These are phyloP conservation scores for Xerocomellus dryophilus DNA, from an alignment of 768 basidiomycete species.

Conservation along the genomic window DNA sequence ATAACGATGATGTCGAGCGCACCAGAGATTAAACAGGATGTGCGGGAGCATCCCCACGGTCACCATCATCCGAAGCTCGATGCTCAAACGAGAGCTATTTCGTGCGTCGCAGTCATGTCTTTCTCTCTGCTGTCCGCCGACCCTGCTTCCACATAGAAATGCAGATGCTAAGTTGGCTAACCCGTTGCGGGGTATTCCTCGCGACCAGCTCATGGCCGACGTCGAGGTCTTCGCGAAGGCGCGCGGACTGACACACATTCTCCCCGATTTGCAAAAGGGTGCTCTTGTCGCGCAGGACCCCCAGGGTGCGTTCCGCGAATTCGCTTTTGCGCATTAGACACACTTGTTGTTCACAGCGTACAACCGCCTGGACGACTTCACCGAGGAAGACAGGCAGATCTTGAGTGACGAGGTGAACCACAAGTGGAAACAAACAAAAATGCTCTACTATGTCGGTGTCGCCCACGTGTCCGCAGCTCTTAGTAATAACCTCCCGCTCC, in stretches of 20 bases:
- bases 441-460: constrained; percentile 40
- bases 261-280: constrained; percentile 56
- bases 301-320: constrained; percentile 34
- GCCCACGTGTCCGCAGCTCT: not conserved
- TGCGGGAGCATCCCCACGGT: not conserved
- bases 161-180: constrained; percentile 49
- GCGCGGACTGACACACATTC: constrained; percentile 39
- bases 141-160: constrained; percentile 21
- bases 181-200: constrained; percentile 57
- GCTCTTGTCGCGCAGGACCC: constrained; percentile 75
- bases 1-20: constrained; percentile 14
- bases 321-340: constrained; percentile 38
- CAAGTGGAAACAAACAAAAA: constrained; percentile 47
- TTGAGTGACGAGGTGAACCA: constrained; percentile 46
- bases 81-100: constrained; percentile 9
- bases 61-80: constrained; percentile 23
- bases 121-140: not conserved
- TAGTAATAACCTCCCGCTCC: constrained; percentile 36
- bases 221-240: constrained; percentile 59
- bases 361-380: constrained; percentile 39
- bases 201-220: constrained; percentile 54
- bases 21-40: constrained; percentile 21
- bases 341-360: constrained; percentile 29
- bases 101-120: constrained; percentile 12
- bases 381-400: constrained; percentile 41